These are phyloP conservation scores for Furcasterigmium furcatum DNA, from an alignment of 2,329 filamentous ascomycete species.

Conservation along the genomic window DNA sequence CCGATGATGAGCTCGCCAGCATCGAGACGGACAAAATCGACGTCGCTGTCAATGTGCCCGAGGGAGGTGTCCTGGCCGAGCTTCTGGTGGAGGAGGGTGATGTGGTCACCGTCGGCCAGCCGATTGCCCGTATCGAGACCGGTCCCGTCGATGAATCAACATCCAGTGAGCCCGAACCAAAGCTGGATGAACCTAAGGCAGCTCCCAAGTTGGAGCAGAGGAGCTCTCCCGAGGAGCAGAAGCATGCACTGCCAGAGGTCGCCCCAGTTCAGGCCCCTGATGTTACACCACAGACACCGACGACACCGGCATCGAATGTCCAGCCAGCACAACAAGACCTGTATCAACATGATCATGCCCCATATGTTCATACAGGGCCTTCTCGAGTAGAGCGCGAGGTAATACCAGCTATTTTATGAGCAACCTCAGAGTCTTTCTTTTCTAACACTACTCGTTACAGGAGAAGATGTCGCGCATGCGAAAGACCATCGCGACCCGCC, in stretches of 20 bases:
- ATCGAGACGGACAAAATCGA: constrained; percentile 31
- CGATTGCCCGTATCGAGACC: constrained; percentile 23
- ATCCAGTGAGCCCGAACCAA: neutral
- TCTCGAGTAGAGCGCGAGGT: neutral
- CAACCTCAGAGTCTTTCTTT: too few relatives aligned
- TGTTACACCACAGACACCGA: neutral
- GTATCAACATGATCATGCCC: too few relatives aligned
- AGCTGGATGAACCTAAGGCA: neutral
- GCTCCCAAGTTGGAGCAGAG: constrained; percentile 8
- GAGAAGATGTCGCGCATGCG: constrained; percentile 61
- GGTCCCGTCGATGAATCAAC: constrained; percentile 6
- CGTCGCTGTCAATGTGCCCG: constrained; percentile 21
- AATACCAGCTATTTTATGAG: neutral
- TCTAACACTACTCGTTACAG: constrained; percentile 5
- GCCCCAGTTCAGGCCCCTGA: too few relatives aligned
- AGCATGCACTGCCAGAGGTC: too few relatives aligned
- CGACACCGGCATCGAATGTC: too few relatives aligned
- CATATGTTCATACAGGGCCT: neutral
- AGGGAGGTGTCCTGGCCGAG: constrained; percentile 20
- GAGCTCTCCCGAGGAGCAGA: constrained; percentile 9
- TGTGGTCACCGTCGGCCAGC: constrained; percentile 25
- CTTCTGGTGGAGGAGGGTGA: constrained; percentile 26
- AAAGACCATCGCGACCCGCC: constrained; percentile 68
- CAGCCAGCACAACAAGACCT: too few relatives aligned
- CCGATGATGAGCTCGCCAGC: constrained; percentile 25